These are phyloP conservation scores for Omphalea diandra DNA, from an alignment of 441 rosid species.

Conservation along the genomic window DNA sequence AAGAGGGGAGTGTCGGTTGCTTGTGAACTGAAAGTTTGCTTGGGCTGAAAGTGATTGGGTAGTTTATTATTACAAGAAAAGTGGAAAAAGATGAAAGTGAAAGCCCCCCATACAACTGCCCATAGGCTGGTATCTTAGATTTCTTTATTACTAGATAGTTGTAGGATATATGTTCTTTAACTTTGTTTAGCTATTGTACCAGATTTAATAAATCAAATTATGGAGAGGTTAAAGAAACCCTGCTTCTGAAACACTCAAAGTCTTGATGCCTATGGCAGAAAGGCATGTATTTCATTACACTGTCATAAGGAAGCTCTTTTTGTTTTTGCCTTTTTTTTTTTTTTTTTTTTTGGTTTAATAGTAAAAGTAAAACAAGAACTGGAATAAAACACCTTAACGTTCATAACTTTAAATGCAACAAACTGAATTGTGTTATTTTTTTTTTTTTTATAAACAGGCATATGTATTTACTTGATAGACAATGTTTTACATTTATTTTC, in stretches of 20 bases:
- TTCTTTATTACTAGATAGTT: not conserved
- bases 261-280: not conserved
- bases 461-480: too few relatives aligned
- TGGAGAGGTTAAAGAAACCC: not conserved
- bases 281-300: too few relatives aligned
- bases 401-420: too few relatives aligned
- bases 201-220: not conserved
- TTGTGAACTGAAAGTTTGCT: slow-evolving; percentile 33
- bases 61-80: not conserved
- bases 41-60: slow-evolving; percentile 28
- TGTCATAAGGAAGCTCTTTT: too few relatives aligned
- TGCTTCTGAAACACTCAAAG: not conserved
- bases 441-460: too few relatives aligned
- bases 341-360: not conserved
- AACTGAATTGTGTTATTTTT: too few relatives aligned
- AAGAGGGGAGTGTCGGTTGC: slow-evolving; percentile 27
- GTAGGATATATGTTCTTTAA: not conserved
- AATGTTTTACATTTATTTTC: not conserved
- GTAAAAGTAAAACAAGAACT: not conserved
- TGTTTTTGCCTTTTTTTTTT: too few relatives aligned
- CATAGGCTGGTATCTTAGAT: slow-evolving; percentile 20
- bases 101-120: slow-evolving; percentile 25
- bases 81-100: slow-evolving; percentile 21
- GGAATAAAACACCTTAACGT: not conserved
- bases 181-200: not conserved